Evolutionary conservation across 1,284 basidiomycete genomes (phyloP).

Genomic region (Grifola frondosa): DNA sequence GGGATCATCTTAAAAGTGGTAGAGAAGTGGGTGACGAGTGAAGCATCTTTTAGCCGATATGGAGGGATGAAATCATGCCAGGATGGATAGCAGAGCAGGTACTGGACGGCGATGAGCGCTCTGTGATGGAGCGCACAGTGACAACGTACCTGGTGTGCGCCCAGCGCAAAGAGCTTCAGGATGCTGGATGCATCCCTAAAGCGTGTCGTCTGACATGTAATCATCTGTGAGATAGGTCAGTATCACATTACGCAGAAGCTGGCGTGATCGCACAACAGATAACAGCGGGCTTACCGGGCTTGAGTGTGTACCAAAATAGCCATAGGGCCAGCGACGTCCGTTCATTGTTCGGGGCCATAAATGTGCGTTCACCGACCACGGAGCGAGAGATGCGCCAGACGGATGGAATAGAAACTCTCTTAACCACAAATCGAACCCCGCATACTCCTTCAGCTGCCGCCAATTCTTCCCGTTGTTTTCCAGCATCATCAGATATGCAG

Average conservation of each 20-base stretch:
- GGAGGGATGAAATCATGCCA: conserved; percentile 60
- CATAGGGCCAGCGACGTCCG: conserved; percentile 37
- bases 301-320: conserved; percentile 53
- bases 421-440: conserved; percentile 37
- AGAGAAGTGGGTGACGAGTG: conserved; percentile 30
- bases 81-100: conserved; percentile 51
- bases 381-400: conserved; percentile 34
- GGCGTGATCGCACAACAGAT: no score
- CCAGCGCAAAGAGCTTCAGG: conserved; percentile 61
- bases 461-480: conserved; percentile 56
- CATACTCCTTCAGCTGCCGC: conserved; percentile 42
- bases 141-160: conserved; percentile 58
- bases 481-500: conserved; percentile 53
- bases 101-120: conserved; percentile 40
- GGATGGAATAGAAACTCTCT: conserved; percentile 38
- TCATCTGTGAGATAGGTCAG: conserved; percentile 40
- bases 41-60: conserved; percentile 20
- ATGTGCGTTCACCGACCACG: conserved; percentile 26
- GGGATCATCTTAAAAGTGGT: conserved; percentile 50
- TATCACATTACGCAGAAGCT: no score
- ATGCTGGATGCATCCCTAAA: conserved; percentile 49
- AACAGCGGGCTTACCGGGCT: conserved; percentile 46
- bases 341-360: conserved; percentile 37
- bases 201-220: conserved; percentile 39
- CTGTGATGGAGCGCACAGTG: conserved; percentile 7